A percentile compares a stretch with the other conserved stretches of the same genome.
phyloP scores from a whole-genome alignment of 345 rosid species.

The Mercurialis annua region DNA sequence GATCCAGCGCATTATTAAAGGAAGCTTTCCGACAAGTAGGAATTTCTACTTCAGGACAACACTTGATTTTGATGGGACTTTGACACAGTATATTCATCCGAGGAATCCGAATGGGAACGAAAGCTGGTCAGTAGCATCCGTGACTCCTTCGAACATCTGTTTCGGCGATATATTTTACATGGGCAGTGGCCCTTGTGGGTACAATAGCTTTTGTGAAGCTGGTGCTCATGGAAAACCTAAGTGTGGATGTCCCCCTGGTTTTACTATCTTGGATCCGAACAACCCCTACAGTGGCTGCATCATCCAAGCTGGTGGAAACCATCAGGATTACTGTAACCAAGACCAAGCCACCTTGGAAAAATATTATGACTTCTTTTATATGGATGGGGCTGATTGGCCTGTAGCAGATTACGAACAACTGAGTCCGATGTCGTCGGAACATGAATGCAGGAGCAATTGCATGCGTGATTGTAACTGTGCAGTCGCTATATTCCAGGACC shows the following conservation, averaged over 20 bases:
- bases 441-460: slow-evolving; percentile 18
- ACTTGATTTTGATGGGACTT: background rate
- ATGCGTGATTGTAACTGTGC: slow-evolving; percentile 19
- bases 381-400: background rate
- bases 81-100: background rate
- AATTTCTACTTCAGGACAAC: slow-evolving; percentile 4
- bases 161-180: background rate
- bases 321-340: too few species aligned
- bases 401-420: background rate
- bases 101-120: background rate
- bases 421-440: background rate
- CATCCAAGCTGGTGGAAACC: slow-evolving; percentile 4
- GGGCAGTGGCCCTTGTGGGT: slow-evolving; percentile 25
- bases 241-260: background rate
- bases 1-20: background rate
- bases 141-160: background rate
- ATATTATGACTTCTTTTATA: too few species aligned
- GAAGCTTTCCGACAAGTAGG: background rate
- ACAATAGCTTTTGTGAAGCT: slow-evolving; percentile 21
- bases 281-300: background rate
- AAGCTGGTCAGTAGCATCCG: background rate
- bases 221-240: background rate
- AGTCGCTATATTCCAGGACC: slow-evolving; percentile 11
- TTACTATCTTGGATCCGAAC: background rate
- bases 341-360: too few species aligned